Base-by-base conservation (phyloP, 768 basidiomycete species). In the Tylopilus subfusipes region DNA sequence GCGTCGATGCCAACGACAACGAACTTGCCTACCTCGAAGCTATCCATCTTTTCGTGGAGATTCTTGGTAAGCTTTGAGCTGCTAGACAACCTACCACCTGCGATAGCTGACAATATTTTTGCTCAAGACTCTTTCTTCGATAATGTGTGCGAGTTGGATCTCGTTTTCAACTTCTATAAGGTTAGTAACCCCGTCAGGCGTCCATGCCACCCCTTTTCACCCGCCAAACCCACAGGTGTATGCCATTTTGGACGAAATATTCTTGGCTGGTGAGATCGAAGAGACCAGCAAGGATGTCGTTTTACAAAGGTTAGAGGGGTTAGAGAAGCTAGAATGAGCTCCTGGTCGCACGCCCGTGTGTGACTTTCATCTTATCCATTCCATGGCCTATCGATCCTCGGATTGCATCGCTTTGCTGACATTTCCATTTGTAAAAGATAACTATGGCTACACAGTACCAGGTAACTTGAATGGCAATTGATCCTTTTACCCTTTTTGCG, bases 141-240 rank as follows among this genome's bases (percentile, higher is more conserved):
- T 68, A 98, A 99, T 62, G 97, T 99, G 2, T 98, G 97, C 75
- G 95, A 98, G 71, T 78, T 98, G 29, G 97, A 98, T 67, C 82
- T 99, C 0, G 97, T 99, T 3, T 99, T 98, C 78, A 98, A 98
- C 72, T 99, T 98, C 69, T 97, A 98, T 75, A 98, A 98, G 78
- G 92, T 88, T 39, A 54, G 60, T 19, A 27, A 14, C 36, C 19
- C 43, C 24, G 48, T 30, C 24, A 1, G 18, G 49, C 43, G 9
- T 33, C 3, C 13, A 2, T 2, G 71, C 56, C 24, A 30, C 21
- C 29, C 48, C 13, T 31, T 22, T 33, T 56, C 39, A 62, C 40
- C 7, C 12, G 18, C 19, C 2, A 18, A 50, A 47, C 11, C 21
- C 12, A 30, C 36, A 96, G 92, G 96, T 98, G 8, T 98, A 99